These are phyloP conservation scores for Ustilago hordei DNA, from an alignment of 1,284 basidiomycete species.

Conservation along the genomic window DNA sequence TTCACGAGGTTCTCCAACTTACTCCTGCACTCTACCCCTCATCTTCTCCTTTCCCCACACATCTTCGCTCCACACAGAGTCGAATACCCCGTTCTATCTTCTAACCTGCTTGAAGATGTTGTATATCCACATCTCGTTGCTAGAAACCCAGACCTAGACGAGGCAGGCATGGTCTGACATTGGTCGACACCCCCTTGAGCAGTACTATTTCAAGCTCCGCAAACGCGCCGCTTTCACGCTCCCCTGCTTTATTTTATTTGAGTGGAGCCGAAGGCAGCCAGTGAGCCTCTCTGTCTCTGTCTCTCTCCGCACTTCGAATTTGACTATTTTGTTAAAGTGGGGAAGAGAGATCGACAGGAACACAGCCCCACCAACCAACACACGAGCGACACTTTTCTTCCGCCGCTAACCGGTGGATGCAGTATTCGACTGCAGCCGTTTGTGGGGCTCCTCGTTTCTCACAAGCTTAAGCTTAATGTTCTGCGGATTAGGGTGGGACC, in stretches of 20 bases:
- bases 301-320: slow-evolving; percentile 26
- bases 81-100: too few species aligned
- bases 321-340: neutral
- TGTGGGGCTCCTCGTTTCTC: slow-evolving; percentile 5
- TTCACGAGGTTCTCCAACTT: neutral
- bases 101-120: neutral
- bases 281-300: neutral
- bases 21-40: neutral
- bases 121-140: neutral
- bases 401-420: neutral
- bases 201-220: neutral
- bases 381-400: neutral
- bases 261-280: slow-evolving; percentile 9
- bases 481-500: neutral
- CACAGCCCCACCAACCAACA: neutral
- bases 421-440: neutral
- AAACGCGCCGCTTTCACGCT: slow-evolving; percentile 6
- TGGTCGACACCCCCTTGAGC: neutral
- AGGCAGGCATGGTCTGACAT: neutral
- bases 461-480: neutral
- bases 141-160: neutral
- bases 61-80: neutral
- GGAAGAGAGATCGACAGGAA: slow-evolving; percentile 15
- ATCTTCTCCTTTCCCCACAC: neutral
- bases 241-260: neutral